Base-by-base conservation (phyloP, 495 filamentous ascomycete genomes). In the Extremus antarcticus region DNA sequence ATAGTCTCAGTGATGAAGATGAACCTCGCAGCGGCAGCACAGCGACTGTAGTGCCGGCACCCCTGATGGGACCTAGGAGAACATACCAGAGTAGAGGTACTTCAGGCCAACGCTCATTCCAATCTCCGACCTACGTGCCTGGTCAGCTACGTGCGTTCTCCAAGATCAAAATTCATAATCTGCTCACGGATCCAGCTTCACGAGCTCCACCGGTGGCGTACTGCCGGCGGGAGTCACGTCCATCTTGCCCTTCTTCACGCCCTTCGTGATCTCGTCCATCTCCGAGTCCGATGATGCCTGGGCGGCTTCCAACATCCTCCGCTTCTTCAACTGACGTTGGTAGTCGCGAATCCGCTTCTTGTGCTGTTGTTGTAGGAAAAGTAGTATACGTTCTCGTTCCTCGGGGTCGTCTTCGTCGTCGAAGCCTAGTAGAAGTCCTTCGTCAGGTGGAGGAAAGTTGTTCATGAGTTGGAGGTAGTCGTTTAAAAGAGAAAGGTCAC, bases 11-110 rank as follows among this genome's bases (percentile, higher is more conserved):
- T 4, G 7, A 13, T 4, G 29, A 13, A 4, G 13, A 35, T 7
- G 7, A 7, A 13, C 29, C 13, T 4, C 29, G 13, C 29, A 35
- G 29, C 7, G 29, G 29, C 13, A 13, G 29, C 29, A 35, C 29
- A 35, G 29, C 29, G 29, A 35, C 29, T 35, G 29, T 35, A 35
- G 7, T 35, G 29, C 29, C 7, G 29, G 4, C 29, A 35, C 29
- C 13, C 7, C 7, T 13, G 13, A 13, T 35, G 29, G 29, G 7
- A 13, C 13, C 7, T 13, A 35, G 29, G 29, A 35, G 29, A 35
- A 35, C 29, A 35, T 35, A 35, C 29, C 69, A 15, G 58, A 63
- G 56, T 66, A 66, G 13, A 66, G 50, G 29, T 66, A 51, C 50
- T 66, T 66, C 48, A 51, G 56, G 50, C 49, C 62, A 22, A 47